Percentiles rank a stretch among this genome's conserved stretches.
These are phyloP conservation scores for Penicillium egyptiacum DNA, from an alignment of 495 filamentous ascomycete genomes.

Conservation along the genomic window DNA sequence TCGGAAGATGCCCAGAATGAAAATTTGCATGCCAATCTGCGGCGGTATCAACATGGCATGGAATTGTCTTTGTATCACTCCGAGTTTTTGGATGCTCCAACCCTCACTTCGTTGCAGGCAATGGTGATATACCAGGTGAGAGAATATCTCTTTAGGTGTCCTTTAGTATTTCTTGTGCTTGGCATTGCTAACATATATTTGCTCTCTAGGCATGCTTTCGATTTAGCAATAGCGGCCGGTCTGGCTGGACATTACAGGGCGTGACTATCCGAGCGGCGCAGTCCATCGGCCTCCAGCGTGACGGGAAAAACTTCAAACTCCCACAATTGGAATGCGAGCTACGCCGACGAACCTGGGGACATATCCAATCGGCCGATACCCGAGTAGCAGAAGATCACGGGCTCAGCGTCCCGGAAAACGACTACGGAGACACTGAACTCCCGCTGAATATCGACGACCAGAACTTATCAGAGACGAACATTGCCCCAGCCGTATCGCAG, in stretches of 20 bases:
- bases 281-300: slow-evolving; percentile 50
- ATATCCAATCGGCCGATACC: slow-evolving; percentile 33
- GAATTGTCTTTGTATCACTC: slow-evolving; percentile 32
- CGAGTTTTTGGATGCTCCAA: slow-evolving; percentile 36
- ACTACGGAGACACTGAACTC: slow-evolving; percentile 25
- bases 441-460: slow-evolving; percentile 35
- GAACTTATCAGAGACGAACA: slow-evolving; percentile 15
- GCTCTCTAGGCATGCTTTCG: slow-evolving; percentile 42
- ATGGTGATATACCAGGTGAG: slow-evolving; percentile 38
- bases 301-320: slow-evolving; percentile 41
- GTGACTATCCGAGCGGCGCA: slow-evolving; percentile 51
- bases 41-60: slow-evolving; percentile 34
- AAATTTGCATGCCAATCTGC: slow-evolving; percentile 28
- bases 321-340: slow-evolving; percentile 42
- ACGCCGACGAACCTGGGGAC: slow-evolving; percentile 47
- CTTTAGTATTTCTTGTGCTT: background rate
- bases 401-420: slow-evolving; percentile 25
- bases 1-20: slow-evolving; percentile 31
- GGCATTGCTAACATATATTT: slow-evolving; percentile 1
- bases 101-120: slow-evolving; percentile 36
- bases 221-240: slow-evolving; percentile 42
- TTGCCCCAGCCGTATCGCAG: slow-evolving; percentile 7
- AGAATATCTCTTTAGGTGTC: background rate
- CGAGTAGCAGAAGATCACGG: slow-evolving; percentile 44
- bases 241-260: slow-evolving; percentile 45